phyloP scores from a whole-genome alignment of 441 rosid species.

The Croton laevigatus region DNA sequence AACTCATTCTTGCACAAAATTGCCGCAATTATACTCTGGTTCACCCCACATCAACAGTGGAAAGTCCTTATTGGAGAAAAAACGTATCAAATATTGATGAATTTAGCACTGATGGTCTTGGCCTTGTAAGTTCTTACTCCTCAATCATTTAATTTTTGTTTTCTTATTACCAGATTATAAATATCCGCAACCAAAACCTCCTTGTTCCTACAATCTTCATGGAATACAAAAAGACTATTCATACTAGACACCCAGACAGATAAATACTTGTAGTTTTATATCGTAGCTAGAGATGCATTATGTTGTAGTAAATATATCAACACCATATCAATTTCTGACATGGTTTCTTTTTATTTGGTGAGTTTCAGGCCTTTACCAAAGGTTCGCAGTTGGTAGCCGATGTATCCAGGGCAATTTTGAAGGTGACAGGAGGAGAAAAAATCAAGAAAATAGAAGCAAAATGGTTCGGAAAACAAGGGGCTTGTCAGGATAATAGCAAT shows the following conservation, averaged over 20 bases:
- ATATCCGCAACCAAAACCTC: no score
- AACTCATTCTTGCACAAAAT: conserved; percentile 33
- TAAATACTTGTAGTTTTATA: no score
- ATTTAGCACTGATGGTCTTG: conserved; percentile 51
- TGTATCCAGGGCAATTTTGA: conserved; percentile 54
- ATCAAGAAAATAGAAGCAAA: conserved; percentile 32
- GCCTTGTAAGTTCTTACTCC: conserved; percentile 42
- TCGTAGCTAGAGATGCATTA: no score
- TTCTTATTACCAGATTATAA: no score
- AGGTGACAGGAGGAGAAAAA: conserved; percentile 44
- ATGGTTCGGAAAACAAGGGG: conserved; percentile 33
- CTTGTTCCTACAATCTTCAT: no score
- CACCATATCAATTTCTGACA: not conserved
- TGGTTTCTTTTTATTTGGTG: not conserved
- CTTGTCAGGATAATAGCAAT: conserved; percentile 34
- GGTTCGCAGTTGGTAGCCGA: conserved; percentile 56
- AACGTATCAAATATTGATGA: conserved; percentile 5
- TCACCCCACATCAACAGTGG: conserved; percentile 18
- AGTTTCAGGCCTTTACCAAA: conserved; percentile 36
- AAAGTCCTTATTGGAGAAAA: not conserved
- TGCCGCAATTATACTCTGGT: conserved; percentile 50
- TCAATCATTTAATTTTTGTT: not conserved
- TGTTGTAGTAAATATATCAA: no score
- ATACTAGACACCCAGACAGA: no score
- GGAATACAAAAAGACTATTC: no score